Base-by-base conservation (phyloP, 345 rosid species). In the Cardamine chenopodiifolia region DNA sequence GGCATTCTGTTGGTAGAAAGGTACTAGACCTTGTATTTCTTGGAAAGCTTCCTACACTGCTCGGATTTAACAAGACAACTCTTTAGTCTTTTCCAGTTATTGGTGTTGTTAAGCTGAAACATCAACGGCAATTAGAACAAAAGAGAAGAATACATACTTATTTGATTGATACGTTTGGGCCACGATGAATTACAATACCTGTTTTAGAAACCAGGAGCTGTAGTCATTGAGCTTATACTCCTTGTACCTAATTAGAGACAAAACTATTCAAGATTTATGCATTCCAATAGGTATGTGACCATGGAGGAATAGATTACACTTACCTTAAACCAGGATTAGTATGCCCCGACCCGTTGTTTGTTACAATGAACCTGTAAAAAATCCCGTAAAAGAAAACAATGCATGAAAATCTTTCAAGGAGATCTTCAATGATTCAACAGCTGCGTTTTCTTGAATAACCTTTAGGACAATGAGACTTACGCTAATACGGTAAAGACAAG, bases 151-250 rank as follows among this genome's bases (percentile, higher is more conserved):
- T 1, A 1, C 55, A 23, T 45, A 5, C 7, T 17, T n/a, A 6
- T 54, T 14, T 49, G 66, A 59, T 2, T 66, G 32, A 19, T 28
- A 50, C 53, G 0, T 25, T 18, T 1, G 1, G 0, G 37, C 8
- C 18, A 28, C 8, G 1, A 15, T 28, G 37, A 12, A 31, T 26
- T 25, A 62, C 37, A 12, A 26, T 50, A 86, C 97, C 88, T 88
- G 83, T 79, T 82, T 87, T 13, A 86, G 90, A 83, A 91, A 94
- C 97, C 96, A 94, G 14, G 92, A 85, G 82, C 91, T 88, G 80
- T 88, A 94, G 79, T 94, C 98, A 76, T 88, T 82, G 49, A 94
- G 93, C 77, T 90, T 87, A 82, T 94, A 94, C 79, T 94, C 98
- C 84, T 94, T 94, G 86, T 87, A 94, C 83, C 98, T 93, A 65